Evolutionary conservation across 1,284 basidiomycete genomes (phyloP), one percentile per base, ranked within the genome.

Genomic region (Cutaneotrichosporon cutaneum): DNA sequence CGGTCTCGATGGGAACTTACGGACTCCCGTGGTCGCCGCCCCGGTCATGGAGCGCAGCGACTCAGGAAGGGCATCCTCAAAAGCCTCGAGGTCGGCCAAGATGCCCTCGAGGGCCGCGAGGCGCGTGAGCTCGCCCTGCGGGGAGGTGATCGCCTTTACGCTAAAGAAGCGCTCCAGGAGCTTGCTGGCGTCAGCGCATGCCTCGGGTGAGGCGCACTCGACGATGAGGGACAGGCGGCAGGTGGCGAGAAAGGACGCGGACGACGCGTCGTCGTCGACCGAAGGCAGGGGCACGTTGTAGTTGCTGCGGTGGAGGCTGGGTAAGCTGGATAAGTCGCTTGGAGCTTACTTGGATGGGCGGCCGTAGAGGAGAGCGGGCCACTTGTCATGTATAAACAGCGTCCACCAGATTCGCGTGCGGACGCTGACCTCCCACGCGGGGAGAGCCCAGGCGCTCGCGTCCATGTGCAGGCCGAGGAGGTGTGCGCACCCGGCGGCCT

Each of bases 331-430:
- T 0, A 3, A 2, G 32, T 2, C 3, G 9, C 11, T 0, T 13
- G 4, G 2, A 16, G 60, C 72, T 57, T 39, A 71, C 71, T 71
- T 69, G 58, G 70, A 70, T 1, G 76, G 76, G 4, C 76, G 61
- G 0, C 76, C 76, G 48, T 69, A 69, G 3, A 75, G 45, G 0
- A 72, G 63, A 0, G 71, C 64, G 3, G 70, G 51, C 70, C 70
- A 72, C 65, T 76, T 75, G 66, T 79, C 78, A 32, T 76, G 72
- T 16, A 73, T 62, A 21, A 70, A 32, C 1, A 79, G 58, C 3
- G 68, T 67, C 76, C 78, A 80, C 72, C 73, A 79, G 2, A 80
- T 59, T 9, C 77, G 62, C 42, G 68, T 75, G 16, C 78, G 67
- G 3, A 77, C 45, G 16, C 61, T 67, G 3, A 68, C 58, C 60